phyloP scores from a whole-genome alignment of 176 grass and related monocot genomes.

The Microstegium vimineum region DNA sequence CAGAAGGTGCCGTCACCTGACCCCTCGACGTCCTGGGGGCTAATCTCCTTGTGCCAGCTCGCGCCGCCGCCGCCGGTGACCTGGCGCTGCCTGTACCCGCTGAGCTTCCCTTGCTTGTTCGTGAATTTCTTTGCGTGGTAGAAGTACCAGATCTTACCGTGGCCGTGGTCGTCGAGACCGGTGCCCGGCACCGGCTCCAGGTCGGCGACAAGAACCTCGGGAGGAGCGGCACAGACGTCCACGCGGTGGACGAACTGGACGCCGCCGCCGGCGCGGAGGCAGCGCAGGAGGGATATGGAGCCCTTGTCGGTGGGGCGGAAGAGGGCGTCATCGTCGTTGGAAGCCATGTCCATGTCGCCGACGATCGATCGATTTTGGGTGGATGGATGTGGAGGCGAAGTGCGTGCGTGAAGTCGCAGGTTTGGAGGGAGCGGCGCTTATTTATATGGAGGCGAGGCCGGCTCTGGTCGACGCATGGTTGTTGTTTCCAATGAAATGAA shows the following conservation, averaged over 20 bases:
- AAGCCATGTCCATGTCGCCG: too few relatives aligned
- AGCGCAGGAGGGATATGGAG: neutral
- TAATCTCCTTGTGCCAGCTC: neutral
- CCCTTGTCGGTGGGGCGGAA: too few relatives aligned
- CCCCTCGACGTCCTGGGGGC: neutral
- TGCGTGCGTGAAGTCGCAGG: too few relatives aligned
- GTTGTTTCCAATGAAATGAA: too few relatives aligned
- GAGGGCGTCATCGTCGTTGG: too few relatives aligned
- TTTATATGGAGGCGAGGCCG: too few relatives aligned
- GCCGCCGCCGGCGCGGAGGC: neutral
- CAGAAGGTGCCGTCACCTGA: neutral
- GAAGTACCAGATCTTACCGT: neutral
- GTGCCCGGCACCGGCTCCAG: neutral
- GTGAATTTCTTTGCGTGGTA: neutral
- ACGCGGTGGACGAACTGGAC: neutral
- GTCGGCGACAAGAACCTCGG: neutral
- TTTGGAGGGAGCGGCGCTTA: too few relatives aligned
- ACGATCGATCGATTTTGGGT: neutral
- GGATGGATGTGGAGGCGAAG: too few relatives aligned
- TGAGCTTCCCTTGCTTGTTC: neutral
- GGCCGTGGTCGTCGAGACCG: neutral
- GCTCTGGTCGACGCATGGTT: too few relatives aligned
- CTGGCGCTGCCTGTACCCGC: neutral
- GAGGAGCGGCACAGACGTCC: neutral
- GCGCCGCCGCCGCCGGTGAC: neutral